Evolutionary conservation across 495 filamentous ascomycete species (phyloP), one percentile per base, ranked within the genome.

Genomic region (Talaromyces liani): DNA sequence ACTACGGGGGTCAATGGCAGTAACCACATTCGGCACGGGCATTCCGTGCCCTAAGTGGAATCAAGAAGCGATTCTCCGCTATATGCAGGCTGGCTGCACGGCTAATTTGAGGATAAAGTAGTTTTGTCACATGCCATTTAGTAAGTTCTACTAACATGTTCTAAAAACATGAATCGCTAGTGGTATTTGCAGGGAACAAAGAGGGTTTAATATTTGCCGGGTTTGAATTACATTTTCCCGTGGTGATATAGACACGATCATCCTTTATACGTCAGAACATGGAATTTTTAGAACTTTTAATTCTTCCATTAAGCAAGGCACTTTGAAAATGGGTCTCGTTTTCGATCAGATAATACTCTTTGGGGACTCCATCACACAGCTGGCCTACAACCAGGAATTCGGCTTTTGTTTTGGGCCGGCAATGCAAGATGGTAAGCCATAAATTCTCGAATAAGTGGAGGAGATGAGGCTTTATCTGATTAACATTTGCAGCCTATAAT

Each of bases 281-380:
- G 8, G 8, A 36, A 36, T 36, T 36, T 27, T 33, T 2, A 33
- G 31, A 8, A 2, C 27, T 3, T 7, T 33, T 10, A 33, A 33
- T 14, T 39, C 2, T 39, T 39, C 12, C 7, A 12, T 39, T 10
- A 39, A 39, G 34, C 9, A 39, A 39, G 10, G 12, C 0, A 14
- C 29, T 16, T 14, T 41, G 14, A 16, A 10, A 66, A 69, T 56
- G 61, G 24, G 10, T 14, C 55, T 58, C 25, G 55, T 27, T 12
- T 82, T 82, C 63, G 83, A 85, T 63, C 90, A 92, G 68, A 82
- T 93, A 67, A 77, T 93, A 45, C 84, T 94, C 24, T 91, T 94
- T 68, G 91, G 91, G 24, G 91, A 94, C 70, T 92, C 88, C 33
- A 84, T 94, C 67, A 87, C 89, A 22, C 84, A 94, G 68, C 75